Percentiles rank a stretch among this genome's conserved stretches.
Conservation (phyloP, 2,329 filamentous ascomycete species). For the Epichloe gansuensis region DNA sequence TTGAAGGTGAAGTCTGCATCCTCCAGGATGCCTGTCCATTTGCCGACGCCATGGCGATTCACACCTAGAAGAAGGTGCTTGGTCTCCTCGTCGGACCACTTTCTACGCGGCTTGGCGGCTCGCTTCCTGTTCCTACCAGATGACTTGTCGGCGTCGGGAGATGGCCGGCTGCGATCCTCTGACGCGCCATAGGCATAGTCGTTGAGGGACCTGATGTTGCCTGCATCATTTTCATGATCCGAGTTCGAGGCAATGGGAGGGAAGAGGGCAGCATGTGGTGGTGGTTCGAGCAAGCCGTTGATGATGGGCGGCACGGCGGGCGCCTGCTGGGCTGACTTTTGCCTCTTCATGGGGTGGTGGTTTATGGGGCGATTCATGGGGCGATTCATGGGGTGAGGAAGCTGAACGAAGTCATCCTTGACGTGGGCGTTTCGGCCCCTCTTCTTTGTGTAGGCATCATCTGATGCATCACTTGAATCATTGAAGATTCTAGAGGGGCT, state of each 20-base stretch:
- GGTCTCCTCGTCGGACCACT: slow-evolving; percentile 54
- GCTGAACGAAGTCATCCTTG: slow-evolving; percentile 50
- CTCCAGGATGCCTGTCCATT: slow-evolving; percentile 52
- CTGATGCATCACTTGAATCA: slow-evolving; percentile 28
- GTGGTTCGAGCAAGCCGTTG: slow-evolving; percentile 49
- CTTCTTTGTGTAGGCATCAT: slow-evolving; percentile 41
- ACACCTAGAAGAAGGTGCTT: slow-evolving; percentile 49
- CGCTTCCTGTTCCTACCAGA: slow-evolving; percentile 35
- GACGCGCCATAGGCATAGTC: slow-evolving; percentile 26
- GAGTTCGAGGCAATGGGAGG: slow-evolving; percentile 47
- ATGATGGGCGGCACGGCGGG: slow-evolving; percentile 50
- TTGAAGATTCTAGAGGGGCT: slow-evolving; percentile 34
- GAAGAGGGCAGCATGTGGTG: slow-evolving; percentile 47
- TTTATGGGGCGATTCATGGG: slow-evolving; percentile 36
- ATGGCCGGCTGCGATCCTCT: slow-evolving; percentile 11
- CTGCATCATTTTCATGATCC: slow-evolving; percentile 35
- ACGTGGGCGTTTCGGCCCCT: slow-evolving; percentile 32
- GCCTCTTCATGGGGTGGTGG: slow-evolving; percentile 47
- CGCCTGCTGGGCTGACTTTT: slow-evolving; percentile 43
- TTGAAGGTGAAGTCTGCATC: slow-evolving; percentile 49
- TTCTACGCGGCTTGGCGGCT: slow-evolving; percentile 43
- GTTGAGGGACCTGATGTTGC: slow-evolving; percentile 28
- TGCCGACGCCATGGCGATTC: slow-evolving; percentile 48
- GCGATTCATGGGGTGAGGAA: slow-evolving; percentile 46
- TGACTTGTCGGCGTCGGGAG: slow-evolving; percentile 20